Evolutionary conservation across 192 early-diverging fungal genomes (phyloP), one percentile per base, ranked within the genome.

Genomic region (Umbelopsis vinacea): DNA sequence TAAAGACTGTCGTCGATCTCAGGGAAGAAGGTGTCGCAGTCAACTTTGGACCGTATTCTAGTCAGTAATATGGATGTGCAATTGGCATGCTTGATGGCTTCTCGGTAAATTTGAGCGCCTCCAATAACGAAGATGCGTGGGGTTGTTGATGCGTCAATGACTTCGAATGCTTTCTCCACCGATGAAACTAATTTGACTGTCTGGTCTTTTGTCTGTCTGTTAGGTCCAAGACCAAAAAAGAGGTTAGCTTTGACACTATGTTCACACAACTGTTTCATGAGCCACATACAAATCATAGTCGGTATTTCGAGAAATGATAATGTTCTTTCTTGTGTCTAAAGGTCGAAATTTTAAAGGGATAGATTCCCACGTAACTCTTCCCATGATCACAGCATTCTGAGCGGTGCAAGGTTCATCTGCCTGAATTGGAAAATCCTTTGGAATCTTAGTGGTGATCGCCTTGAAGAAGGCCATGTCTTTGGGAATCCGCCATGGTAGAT

Each of bases 341-440:
- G 97, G 97, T 48, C 92, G 82, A 73, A 90, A 94, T 63, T 88
- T 89, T 7, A 63, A 52, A 4, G 97, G 97, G 52, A 99, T 94
- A 4, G 92, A 93, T 73, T 96, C 93, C 96, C 96, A 99, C 21
- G 95, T 97, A 22, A 82, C 80, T 50, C 96, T 87, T 50, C 97
- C 97, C 94, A 99, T 95, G 73, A 99, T 93, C 50, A 94, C 92
- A 0, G 90, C 92, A 78, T 99, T 99, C 72, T 80, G 79, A 8
- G 43, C 33, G 11, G 55, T 60, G 21, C 45, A 14, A 10, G 50
- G 19, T 23, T 46, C 26, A 38, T 17, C 43, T 55, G 11, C 37
- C 6, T 1, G 26, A 19, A 46, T 33, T 38, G 47, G 23, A 19
- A 63, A 29, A 21, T 66, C 45, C 8, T 48, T 33, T 21, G 74